These are phyloP conservation scores for Cunninghamia lanceolata DNA, from an alignment of 75 land plant species.

Conservation along the genomic window DNA sequence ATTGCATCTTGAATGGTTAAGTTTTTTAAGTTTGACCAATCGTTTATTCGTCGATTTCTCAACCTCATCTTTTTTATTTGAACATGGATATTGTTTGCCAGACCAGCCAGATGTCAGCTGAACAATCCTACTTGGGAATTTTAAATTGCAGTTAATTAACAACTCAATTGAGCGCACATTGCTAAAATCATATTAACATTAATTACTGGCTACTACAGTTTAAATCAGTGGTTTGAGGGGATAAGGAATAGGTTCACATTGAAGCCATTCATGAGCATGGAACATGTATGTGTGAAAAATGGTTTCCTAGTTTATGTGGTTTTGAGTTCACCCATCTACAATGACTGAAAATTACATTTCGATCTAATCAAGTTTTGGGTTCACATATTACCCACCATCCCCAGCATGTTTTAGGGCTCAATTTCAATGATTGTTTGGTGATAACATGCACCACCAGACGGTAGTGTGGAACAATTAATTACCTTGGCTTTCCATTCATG, in stretches of 20 bases:
- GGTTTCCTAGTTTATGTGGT: neutral
- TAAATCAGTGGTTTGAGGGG: neutral
- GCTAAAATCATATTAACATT: neutral
- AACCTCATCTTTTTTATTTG: too few species aligned
- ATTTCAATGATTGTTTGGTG: neutral
- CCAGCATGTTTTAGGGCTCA: neutral
- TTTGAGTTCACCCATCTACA: neutral
- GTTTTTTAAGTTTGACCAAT: too few species aligned
- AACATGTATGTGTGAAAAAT: neutral
- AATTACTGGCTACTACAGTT: neutral
- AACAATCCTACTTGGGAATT: too few species aligned
- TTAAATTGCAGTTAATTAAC: too few species aligned
- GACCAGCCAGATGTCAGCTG: too few species aligned
- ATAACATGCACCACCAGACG: neutral
- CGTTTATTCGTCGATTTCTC: too few species aligned
- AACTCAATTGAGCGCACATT: too few species aligned
- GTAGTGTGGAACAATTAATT: neutral
- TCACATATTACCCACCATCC: neutral
- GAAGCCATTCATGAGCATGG: neutral
- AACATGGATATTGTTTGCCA: slow-evolving; percentile 2
- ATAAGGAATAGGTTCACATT: neutral
- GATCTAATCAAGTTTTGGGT: neutral
- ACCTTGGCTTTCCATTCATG: neutral
- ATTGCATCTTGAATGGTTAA: too few species aligned
- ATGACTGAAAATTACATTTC: neutral